Percentiles rank a stretch among this genome's conserved stretches.
These are phyloP conservation scores for Camellia japonica DNA, from an alignment of 148 eudicot species.

Conservation along the genomic window DNA sequence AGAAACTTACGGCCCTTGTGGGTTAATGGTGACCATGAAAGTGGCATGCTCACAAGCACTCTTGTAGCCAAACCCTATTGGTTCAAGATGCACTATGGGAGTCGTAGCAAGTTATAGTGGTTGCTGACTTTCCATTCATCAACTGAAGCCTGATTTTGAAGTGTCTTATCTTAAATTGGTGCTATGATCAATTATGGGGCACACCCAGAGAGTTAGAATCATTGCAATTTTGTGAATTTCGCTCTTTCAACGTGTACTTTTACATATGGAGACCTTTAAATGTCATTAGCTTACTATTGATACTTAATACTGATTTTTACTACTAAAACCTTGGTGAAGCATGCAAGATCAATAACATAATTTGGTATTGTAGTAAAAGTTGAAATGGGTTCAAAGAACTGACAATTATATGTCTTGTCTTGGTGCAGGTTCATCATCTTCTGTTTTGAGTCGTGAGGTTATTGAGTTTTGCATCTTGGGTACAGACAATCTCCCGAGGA, in stretches of 20 bases:
- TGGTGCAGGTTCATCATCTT: slow-evolving; percentile 63
- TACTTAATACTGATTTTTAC: neutral
- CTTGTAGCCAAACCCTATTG: neutral
- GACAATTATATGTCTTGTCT: slow-evolving; percentile 11
- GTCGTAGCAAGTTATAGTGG: neutral
- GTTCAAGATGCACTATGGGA: neutral
- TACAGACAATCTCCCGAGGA: slow-evolving; percentile 78
- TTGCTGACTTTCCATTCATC: neutral
- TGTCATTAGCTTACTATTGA: neutral
- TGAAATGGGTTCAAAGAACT: neutral
- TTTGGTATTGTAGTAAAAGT: neutral
- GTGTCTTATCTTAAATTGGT: neutral
- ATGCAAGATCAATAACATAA: neutral
- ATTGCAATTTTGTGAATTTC: slow-evolving; percentile 2
- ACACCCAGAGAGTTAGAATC: neutral
- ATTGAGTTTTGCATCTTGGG: slow-evolving; percentile 72
- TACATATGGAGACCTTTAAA: neutral
- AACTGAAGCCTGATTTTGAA: neutral
- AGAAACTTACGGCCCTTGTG: neutral
- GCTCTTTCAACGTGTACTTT: neutral
- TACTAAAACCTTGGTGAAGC: neutral
- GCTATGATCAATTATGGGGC: neutral
- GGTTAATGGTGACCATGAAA: neutral
- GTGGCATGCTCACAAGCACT: neutral
- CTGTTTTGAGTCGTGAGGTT: slow-evolving; percentile 66